Evolutionary conservation across 345 rosid species (phyloP).

Genomic region (Adansonia digitata): DNA sequence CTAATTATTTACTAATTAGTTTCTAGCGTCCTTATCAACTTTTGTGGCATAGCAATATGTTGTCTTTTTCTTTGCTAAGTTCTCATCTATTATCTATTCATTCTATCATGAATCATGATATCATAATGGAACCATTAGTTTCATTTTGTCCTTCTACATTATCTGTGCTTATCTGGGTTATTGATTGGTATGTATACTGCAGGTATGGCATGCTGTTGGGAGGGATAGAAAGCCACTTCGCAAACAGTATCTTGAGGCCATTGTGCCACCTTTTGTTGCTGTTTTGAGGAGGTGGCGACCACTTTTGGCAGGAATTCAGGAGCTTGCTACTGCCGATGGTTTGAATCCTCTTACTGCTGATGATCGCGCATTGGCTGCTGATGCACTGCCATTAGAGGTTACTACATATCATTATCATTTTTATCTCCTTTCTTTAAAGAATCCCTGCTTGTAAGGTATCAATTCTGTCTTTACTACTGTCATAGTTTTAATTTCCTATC

Average conservation of each 20-base stretch:
- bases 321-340: constrained; percentile 95
- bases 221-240: constrained; percentile 80
- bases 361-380: constrained; percentile 92
- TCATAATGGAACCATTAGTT: background rate
- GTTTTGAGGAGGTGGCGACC: constrained; percentile 97
- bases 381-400: constrained; percentile 88
- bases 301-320: constrained; percentile 92
- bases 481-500: background rate
- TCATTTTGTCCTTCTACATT: background rate
- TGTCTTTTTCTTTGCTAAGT: constrained; percentile 6
- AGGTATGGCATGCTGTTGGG: constrained; percentile 97
- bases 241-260: constrained; percentile 86
- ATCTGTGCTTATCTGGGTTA: background rate
- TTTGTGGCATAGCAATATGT: background rate
- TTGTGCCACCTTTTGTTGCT: constrained; percentile 95
- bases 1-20: background rate
- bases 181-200: constrained; percentile 17
- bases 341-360: constrained; percentile 90
- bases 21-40: background rate
- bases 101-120: constrained; percentile 8
- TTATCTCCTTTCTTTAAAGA: constrained; percentile 1
- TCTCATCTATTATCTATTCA: constrained; percentile 12
- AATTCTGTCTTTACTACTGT: constrained; percentile 14
- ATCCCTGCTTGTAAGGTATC: constrained; percentile 11
- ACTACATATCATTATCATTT: constrained; percentile 17